A percentile compares a stretch with the other conserved stretches of the same genome.
phyloP scores from a whole-genome alignment of 345 rosid species.

The Melastoma malabathricum region DNA sequence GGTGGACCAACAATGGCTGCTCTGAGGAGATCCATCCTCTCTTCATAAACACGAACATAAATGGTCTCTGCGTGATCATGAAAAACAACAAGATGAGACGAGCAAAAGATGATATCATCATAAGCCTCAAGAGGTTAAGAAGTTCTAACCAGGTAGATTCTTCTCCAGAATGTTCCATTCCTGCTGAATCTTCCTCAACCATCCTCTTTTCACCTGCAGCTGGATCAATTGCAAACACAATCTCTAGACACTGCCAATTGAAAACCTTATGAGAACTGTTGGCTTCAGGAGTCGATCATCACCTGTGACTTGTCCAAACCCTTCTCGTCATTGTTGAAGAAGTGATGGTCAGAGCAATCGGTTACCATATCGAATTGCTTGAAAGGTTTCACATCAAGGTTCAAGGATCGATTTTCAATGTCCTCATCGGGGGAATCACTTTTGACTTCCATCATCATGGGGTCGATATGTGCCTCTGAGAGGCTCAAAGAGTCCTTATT shows the following conservation, averaged over 20 bases:
- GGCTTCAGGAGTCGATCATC: constrained; percentile 9
- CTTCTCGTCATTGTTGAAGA: constrained; percentile 29
- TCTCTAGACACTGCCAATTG: constrained; percentile 1
- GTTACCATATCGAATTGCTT: constrained; percentile 62
- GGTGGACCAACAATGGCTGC: constrained; percentile 77
- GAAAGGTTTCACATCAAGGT: constrained; percentile 17
- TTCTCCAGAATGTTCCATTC: constrained; percentile 75
- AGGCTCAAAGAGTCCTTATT: constrained; percentile 8
- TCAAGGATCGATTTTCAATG: constrained; percentile 9
- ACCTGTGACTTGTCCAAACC: constrained; percentile 49
- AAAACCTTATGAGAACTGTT: not conserved
- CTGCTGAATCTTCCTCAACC: constrained; percentile 82
- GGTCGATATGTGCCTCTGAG: constrained; percentile 4
- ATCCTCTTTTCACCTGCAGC: constrained; percentile 46
- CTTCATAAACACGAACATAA: constrained; percentile 71
- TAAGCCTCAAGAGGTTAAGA: not conserved
- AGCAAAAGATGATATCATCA: constrained; percentile 2
- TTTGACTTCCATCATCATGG: constrained; percentile 16
- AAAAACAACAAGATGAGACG: not conserved
- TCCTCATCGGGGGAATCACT: constrained; percentile 16
- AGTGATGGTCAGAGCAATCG: constrained; percentile 77
- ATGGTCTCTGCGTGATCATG: constrained; percentile 45
- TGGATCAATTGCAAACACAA: constrained; percentile 3
- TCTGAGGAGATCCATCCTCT: constrained; percentile 75
- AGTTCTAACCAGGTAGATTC: constrained; percentile 60